Evolutionary conservation across 1,284 basidiomycete genomes (phyloP).

Genomic region (Entoloma clypeatum): DNA sequence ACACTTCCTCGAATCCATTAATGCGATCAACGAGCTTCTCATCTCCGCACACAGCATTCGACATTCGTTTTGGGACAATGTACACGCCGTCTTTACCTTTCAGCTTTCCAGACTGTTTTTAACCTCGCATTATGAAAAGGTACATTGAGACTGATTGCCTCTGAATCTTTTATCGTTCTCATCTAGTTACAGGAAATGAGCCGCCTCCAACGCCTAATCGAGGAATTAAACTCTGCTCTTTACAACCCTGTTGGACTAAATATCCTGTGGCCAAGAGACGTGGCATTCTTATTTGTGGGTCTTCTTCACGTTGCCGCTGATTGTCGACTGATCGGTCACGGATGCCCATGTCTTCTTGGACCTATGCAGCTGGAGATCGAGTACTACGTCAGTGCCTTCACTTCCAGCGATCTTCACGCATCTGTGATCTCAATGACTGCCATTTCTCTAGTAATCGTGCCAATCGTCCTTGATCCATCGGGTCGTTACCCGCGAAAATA

Average conservation of each 20-base stretch:
- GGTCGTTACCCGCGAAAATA: background rate
- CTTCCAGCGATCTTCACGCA: background rate
- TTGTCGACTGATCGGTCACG: conserved; percentile 14
- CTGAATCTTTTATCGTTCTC: too few relatives aligned
- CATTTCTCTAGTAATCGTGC: conserved; percentile 16
- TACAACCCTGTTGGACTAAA: conserved; percentile 82
- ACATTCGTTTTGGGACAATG: conserved; percentile 63
- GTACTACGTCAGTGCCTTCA: conserved; percentile 54
- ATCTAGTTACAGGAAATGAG: conserved; percentile 73
- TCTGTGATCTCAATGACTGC: conserved; percentile 5
- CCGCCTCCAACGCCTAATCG: conserved; percentile 57
- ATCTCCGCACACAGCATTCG: conserved; percentile 73
- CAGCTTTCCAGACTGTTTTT: conserved; percentile 67
- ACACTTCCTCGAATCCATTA: conserved; percentile 81
- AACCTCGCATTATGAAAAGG: conserved; percentile 74
- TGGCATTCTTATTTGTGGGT: conserved; percentile 84
- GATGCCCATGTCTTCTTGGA: conserved; percentile 4
- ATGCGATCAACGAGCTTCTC: conserved; percentile 76
- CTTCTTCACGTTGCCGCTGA: conserved; percentile 7
- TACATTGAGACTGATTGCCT: too few relatives aligned
- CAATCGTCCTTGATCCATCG: too few relatives aligned
- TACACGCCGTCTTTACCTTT: conserved; percentile 66
- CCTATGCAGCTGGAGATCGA: conserved; percentile 66
- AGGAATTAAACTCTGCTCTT: conserved; percentile 59
- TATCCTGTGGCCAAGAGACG: conserved; percentile 73